Evolutionary conservation across 2,329 filamentous ascomycete species (phyloP), one percentile per base, ranked within the genome.

Genomic region (Exophiala sp.): DNA sequence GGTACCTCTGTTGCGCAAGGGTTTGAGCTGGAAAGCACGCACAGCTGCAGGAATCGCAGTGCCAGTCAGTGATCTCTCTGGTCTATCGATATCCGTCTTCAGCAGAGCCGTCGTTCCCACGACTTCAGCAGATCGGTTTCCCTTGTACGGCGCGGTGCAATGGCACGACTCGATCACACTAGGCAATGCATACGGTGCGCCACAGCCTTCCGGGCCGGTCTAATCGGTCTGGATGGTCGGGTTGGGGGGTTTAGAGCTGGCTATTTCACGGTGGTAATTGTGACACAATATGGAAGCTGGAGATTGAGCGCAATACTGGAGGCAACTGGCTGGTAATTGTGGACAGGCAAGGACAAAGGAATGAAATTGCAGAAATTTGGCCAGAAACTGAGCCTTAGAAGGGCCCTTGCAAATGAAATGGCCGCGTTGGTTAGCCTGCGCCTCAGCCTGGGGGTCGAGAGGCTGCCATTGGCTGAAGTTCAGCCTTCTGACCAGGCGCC

Each of bases 51-150:
- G 55, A 9, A 14, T 39, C 9, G 58, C 57, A 39, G 43, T 61
- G 9, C 47, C 53, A 2, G 8, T 56, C 9, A 35, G 16, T 18
- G 29, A 41, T 14, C 43, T 57, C 16, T 49, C 50, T 22, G 54
- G 52, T 16, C 45, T 61, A 8, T 45, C 51, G 5, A 54, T 61
- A 43, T 52, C 53, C 10, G 52, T 61, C n/a, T 53, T 44, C 16
- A 61, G 56, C 38, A 53, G 48, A 44, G 18, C 44, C 3, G 37
- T 57, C 3, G 27, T 52, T 32, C 56, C 58, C 27, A 46, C 43
- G 19, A 53, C 48, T n/a, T 35, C 39, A 10, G 18, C 27, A 16
- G 41, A 53, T 19, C 44, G 46, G 23, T 57, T 60, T 27, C 56
- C 59, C 19, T 16, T 30, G 14, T 61, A 60, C 51, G 59, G 55